Evolutionary conservation across 495 filamentous ascomycete genomes (phyloP), one percentile per base, ranked within the genome.

Genomic region (Aspergillus saccharolyticus): DNA sequence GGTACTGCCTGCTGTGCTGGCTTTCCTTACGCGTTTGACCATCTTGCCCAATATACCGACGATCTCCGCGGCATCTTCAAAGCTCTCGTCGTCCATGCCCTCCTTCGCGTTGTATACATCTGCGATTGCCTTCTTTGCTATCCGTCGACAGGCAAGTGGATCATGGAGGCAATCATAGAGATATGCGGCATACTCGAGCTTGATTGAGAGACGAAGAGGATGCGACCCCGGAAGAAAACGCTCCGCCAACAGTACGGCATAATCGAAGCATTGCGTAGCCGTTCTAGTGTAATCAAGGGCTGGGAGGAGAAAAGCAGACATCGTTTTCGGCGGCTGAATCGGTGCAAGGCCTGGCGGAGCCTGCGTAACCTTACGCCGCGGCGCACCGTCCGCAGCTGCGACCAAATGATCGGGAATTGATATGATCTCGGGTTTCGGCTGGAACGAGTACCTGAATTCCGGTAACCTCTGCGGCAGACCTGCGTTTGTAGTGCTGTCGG

Each of bases 161-260:
- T 97, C 92, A 63, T 94, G 89, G 8, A 91, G 78, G 64, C 92
- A 97, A 66, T 98, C 94, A 76, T 94, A 96, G 4, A 96, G 78
- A 66, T 96, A 98, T 1, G 93, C 94, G n/a, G 86, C 83, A 67
- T 91, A 94, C 71, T 98, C 94, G 12, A 96, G 85, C 59, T 95
- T 95, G 16, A 96, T 88, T 0, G 89, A 94, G 0, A 98, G 79
- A 2, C 94, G 88, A 16, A 98, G 79, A 1, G 94, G 94, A 60
- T 97, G 90, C 0, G 89, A 91, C 28, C 91, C 91, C 57, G 91
- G 89, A 17, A 97, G 79, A 10, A 89, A 75, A 14, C 73, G 67
- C 24, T 90, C 87, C 4, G 93, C 89, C 5, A 92, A 79, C n/a
- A 80, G 70, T 14, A 86, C 77, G 3, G 90, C 90, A 58, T 91